Conservation (phyloP, 2,329 filamentous ascomycete genomes). For the Calonectria montana region DNA sequence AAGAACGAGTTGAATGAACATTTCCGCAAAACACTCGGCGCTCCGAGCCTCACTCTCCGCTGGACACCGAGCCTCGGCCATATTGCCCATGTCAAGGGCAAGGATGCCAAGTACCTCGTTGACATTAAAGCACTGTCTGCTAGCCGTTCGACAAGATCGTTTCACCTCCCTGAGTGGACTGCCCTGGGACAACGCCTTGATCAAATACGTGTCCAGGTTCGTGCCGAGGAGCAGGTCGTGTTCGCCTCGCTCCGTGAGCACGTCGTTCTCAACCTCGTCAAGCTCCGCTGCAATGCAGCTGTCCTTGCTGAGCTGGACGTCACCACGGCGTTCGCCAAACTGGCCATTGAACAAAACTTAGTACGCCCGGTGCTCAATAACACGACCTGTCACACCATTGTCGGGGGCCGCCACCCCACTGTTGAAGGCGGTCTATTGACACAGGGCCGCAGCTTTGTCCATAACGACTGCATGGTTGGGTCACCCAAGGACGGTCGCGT, state of each 20-base stretch:
- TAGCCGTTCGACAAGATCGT: constrained; percentile 85
- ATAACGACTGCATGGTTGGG: constrained; percentile 89
- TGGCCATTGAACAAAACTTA: constrained; percentile 80
- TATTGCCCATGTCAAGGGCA: constrained; percentile 90
- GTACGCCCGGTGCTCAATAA: constrained; percentile 78
- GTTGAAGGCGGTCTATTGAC: constrained; percentile 86
- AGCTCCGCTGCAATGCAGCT: constrained; percentile 87
- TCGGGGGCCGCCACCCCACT: constrained; percentile 90
- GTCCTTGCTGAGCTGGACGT: constrained; percentile 96
- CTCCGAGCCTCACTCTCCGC: constrained; percentile 78
- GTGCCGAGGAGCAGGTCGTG: constrained; percentile 84
- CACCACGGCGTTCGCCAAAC: constrained; percentile 82
- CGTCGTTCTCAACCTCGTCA: constrained; percentile 85
- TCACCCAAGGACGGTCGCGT: constrained; percentile 71
- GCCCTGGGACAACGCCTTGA: constrained; percentile 83
- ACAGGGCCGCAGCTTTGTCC: constrained; percentile 83
- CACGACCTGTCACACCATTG: constrained; percentile 75
- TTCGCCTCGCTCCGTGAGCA: constrained; percentile 79
- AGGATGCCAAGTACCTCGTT: constrained; percentile 64
- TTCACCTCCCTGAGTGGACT: constrained; percentile 88
- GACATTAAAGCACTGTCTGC: constrained; percentile 69
- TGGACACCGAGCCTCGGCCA: constrained; percentile 92
- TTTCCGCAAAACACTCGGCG: constrained; percentile 71
- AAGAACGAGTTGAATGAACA: constrained; percentile 70
- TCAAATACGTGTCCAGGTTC: constrained; percentile 80